Evolutionary conservation across 2,329 filamentous ascomycete species (phyloP), one percentile per base, ranked within the genome.

Genomic region (Diatrype stigma): DNA sequence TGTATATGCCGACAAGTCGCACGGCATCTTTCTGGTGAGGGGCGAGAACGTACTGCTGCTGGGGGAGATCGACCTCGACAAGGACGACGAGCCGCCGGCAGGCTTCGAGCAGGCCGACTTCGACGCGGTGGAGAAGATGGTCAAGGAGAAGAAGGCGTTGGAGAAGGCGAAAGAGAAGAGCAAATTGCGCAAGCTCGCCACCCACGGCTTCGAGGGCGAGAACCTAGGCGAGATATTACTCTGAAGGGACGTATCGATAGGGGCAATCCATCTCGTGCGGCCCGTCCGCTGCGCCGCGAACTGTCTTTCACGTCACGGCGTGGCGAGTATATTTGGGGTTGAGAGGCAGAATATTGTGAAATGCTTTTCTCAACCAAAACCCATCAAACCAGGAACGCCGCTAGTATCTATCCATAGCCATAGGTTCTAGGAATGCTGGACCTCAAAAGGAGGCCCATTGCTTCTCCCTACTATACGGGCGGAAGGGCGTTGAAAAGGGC

Each of bases 41-140:
- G 94, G 94, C 60, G 94, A 99, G 74, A 99, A 99, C 69, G 94
- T 99, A n/a, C 78, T 96, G 47, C 77, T 99, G 42, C 80, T 97
- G 17, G 94, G 94, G 35, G 95, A 97, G 72, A 96, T 99, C 63
- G 94, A 99, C 68, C 82, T 99, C 22, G 94, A 99, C 75, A 90
- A 88, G 65, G 94, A 99, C 70, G 94, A 99, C 69, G 86, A 95
- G 52, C 79, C 90, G 14, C 90, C 90, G 1, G 69, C 77, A 4
- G 84, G 85, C 30, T 90, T 87, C 56, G 74, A 82, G 62, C 65
- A 69, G 56, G 90, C 84, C 2, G 79, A 89, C 1, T 75, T 84
- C 45, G 81, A 86, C 45, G 73, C 86, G 56, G 89, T 96, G 35
- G 84, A 86, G 58, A 82, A 80, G 54, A 70, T 94, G 42, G 87